Base-by-base conservation (phyloP, 345 rosid species). In the Pugionium dolabratum region DNA sequence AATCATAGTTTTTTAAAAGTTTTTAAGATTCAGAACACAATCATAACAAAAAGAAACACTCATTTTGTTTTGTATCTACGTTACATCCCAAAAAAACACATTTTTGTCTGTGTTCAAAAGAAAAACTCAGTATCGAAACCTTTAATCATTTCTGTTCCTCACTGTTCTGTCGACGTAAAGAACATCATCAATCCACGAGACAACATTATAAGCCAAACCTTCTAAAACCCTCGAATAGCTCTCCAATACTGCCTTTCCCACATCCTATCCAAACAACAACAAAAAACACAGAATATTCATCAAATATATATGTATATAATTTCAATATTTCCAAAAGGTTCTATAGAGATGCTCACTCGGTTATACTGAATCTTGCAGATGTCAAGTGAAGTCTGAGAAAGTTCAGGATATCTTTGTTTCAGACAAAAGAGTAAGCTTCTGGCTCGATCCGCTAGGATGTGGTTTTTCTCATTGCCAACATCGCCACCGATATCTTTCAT, bases 141-240 rank as follows among this genome's bases (percentile, higher is more conserved):
- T 65, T 65, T 77, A 78, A 54, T 72, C 60, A 7, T 77, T 79
- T 71, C 77, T 79, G 60, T 54, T 80, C 76, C 82, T 80, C 62
- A 76, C 74, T 30, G 89, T 69, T 74, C 64, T 80, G 65, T 87
- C 91, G 46, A 80, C 95, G 72, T 75, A 78, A 51, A 89, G 80
- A 67, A 92, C 96, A 81, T 92, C 96, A 48, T 87, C 95, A 59
- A 87, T 87, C 96, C 98, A 83, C 33, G 98, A 84, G 2, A 89
- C 93, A 41, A 84, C 77, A 74, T 89, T 92, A 83, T 87, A 92
- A 29, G 98, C 98, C 56, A 89, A 66, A 27, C 98, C 93, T 81
- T 92, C 98, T 45, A 92, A 62, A 34, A 89, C 93, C 62, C 98
- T 82, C 0, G 98, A 92, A 69, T 89, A 92, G 79, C 98, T 89